Conservation (phyloP, 2,329 filamentous ascomycete genomes). For the Aspergillus ibericus region DNA sequence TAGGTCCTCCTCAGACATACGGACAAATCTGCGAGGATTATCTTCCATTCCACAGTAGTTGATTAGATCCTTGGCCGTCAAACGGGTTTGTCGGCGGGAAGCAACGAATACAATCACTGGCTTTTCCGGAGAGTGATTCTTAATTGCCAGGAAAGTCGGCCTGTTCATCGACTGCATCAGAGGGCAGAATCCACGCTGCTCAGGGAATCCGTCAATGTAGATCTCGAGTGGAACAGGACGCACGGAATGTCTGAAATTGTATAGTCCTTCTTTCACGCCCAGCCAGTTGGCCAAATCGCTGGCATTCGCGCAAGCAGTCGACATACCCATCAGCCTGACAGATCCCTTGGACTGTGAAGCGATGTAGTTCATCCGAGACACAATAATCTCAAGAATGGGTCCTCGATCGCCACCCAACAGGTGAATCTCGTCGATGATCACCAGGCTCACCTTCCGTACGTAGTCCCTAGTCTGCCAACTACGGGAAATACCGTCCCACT, state of each 20-base stretch:
- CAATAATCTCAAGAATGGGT: constrained; percentile 97
- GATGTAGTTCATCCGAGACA: constrained; percentile 94
- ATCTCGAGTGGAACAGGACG: constrained; percentile 93
- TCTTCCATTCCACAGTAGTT: constrained; percentile 99
- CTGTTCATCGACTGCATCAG: constrained; percentile 99
- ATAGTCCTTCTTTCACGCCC: constrained; percentile 90
- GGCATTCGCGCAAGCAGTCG: constrained; percentile 94
- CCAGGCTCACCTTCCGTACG: constrained; percentile 88
- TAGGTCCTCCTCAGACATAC: constrained; percentile 92
- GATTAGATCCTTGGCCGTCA: constrained; percentile 94
- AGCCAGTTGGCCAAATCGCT: constrained; percentile 94
- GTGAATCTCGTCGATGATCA: constrained; percentile 99
- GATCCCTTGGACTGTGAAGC: constrained; percentile 87
- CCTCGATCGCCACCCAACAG: constrained; percentile 93
- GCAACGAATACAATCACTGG: constrained; percentile 98
- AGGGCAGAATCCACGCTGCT: constrained; percentile 91
- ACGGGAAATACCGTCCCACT: constrained; percentile 99
- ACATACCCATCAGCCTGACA: constrained; percentile 95
- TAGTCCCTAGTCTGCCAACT: constrained; percentile 98
- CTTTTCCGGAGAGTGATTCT: constrained; percentile 92
- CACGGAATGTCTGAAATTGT: constrained; percentile 97
- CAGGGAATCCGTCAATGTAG: constrained; percentile 96
- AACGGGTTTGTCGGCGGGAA: constrained; percentile 86
- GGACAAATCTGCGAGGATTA: constrained; percentile 87
- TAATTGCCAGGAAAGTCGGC: constrained; percentile 93